Percentiles rank a stretch among this genome's conserved stretches.
Conservation (phyloP, 345 rosid species). For the Syzygium grande region DNA sequence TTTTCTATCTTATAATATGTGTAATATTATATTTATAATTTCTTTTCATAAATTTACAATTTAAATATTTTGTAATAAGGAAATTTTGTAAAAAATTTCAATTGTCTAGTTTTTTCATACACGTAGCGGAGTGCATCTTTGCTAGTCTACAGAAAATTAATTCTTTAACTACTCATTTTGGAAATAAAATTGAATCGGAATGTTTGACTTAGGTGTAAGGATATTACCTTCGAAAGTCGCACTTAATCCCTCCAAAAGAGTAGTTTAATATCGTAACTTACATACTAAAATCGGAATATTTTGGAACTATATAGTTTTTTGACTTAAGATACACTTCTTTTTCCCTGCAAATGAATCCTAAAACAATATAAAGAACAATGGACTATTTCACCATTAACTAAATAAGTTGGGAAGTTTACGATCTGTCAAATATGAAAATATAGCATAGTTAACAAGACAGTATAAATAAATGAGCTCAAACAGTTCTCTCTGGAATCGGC, state of each 20-base stretch:
- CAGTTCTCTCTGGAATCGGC: too few species aligned
- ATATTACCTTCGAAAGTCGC: neutral
- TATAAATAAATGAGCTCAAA: neutral
- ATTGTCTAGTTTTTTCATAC: neutral
- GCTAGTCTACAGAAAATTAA: neutral
- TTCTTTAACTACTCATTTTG: neutral
- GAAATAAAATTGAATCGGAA: neutral
- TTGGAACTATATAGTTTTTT: neutral
- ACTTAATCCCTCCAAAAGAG: neutral
- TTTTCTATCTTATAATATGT: neutral
- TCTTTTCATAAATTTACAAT: neutral
- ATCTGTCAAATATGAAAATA: neutral
- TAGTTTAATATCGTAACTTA: neutral
- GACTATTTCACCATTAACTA: neutral
- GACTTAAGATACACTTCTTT: neutral
- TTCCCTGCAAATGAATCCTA: neutral
- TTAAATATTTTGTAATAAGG: neutral
- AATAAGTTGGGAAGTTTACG: neutral
- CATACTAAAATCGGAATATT: neutral
- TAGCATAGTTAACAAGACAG: neutral
- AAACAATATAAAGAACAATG: neutral
- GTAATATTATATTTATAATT: neutral
- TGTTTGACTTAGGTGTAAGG: neutral
- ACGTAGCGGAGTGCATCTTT: neutral
- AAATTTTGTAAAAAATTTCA: neutral